Conservation (phyloP, 164 flowering plant species). For the Chloranthus sessilifolius region DNA sequence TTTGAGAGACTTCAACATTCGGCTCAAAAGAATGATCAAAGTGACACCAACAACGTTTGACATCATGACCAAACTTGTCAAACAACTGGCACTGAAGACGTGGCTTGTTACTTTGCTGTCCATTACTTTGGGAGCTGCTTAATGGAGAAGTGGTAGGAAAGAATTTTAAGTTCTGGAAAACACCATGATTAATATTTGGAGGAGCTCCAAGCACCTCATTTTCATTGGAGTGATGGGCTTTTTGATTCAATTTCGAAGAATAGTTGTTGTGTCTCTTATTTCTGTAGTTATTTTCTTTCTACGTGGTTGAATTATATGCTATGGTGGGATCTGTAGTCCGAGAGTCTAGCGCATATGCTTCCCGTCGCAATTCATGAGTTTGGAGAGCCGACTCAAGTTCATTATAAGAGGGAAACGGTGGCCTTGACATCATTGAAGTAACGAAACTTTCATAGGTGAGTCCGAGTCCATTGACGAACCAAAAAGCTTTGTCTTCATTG, state of each 20-base stretch:
- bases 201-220: neutral
- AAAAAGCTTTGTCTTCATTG: neutral
- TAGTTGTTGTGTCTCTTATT: neutral
- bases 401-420: neutral
- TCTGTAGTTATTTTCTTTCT: neutral
- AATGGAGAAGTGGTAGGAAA: no score
- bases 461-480: neutral
- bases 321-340: neutral
- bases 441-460: neutral
- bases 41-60: neutral
- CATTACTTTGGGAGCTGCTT: neutral
- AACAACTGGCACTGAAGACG: neutral
- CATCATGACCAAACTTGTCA: neutral
- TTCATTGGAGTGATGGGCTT: neutral
- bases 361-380: neutral
- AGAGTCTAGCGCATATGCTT: neutral
- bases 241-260: neutral
- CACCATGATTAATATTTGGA: neutral
- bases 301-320: neutral
- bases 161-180: neutral
- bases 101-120: neutral
- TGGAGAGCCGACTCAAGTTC: neutral
- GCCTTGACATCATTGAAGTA: no score
- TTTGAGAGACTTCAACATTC: neutral
- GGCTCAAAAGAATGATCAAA: neutral